phyloP scores from a whole-genome alignment of 2,329 filamentous ascomycete genomes.

The Venturia asperata region DNA sequence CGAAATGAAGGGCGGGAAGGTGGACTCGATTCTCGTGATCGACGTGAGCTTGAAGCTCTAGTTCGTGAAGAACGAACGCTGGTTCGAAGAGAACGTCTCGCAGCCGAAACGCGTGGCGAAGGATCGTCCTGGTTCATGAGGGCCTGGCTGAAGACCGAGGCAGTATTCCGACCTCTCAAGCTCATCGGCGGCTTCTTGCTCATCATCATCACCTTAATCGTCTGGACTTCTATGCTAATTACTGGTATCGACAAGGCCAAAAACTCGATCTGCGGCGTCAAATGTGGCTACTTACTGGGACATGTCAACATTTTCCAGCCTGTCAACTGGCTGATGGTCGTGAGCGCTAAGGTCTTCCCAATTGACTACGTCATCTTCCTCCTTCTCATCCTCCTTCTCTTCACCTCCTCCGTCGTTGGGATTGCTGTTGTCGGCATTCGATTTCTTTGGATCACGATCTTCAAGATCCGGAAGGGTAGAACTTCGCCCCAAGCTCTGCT shows the following conservation, averaged over 20 bases:
- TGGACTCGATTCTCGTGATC: constrained; percentile 74
- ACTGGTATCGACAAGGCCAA: constrained; percentile 94
- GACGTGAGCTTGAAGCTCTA: constrained; percentile 78
- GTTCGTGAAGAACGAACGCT: constrained; percentile 87
- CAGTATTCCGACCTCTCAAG: constrained; percentile 80
- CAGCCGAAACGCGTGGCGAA: constrained; percentile 72
- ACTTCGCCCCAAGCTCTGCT: constrained; percentile 89
- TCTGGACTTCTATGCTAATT: constrained; percentile 90
- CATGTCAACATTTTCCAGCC: constrained; percentile 91
- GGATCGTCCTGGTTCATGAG: constrained; percentile 67
- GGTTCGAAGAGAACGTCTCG: constrained; percentile 79
- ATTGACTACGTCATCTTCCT: constrained; percentile 89
- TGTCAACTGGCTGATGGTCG: constrained; percentile 80
- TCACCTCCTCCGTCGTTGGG: constrained; percentile 79
- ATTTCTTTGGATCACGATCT: constrained; percentile 91
- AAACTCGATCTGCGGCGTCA: constrained; percentile 85
- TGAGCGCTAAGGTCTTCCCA: constrained; percentile 76
- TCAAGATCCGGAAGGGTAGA: constrained; percentile 80
- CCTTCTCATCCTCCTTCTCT: constrained; percentile 76
- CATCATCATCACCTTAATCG: constrained; percentile 63
- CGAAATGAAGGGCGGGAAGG: constrained; percentile 70
- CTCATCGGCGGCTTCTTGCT: constrained; percentile 76
- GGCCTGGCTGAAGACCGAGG: constrained; percentile 71
- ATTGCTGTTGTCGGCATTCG: constrained; percentile 84
- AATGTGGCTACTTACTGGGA: constrained; percentile 86